Evolutionary conservation across 305 asterid species (phyloP).

Genomic region (Fraxinus sp.): DNA sequence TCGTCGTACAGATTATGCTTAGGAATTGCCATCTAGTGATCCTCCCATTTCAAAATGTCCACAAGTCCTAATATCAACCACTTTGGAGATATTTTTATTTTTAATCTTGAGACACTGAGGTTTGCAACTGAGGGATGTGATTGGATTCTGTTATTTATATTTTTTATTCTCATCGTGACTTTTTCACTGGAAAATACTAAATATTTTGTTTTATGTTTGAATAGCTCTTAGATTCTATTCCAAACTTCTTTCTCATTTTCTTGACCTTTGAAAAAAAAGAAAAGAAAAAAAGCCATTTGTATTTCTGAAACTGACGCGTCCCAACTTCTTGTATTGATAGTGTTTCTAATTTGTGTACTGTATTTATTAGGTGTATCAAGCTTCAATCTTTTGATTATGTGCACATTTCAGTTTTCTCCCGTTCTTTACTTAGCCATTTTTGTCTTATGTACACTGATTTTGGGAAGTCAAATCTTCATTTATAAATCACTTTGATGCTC

Average conservation of each 20-base stretch:
- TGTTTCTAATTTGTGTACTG: background rate
- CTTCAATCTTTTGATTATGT: background rate
- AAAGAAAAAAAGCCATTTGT: background rate
- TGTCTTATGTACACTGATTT: background rate
- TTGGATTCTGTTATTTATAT: background rate
- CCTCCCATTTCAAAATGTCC: constrained; percentile 91
- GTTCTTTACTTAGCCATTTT: background rate
- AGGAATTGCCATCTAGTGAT: constrained; percentile 63
- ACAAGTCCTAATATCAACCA: constrained; percentile 78
- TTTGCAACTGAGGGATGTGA: constrained; percentile 15
- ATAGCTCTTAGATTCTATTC: background rate
- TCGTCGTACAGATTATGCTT: constrained; percentile 46
- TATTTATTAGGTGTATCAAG: background rate
- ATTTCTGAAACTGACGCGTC: background rate
- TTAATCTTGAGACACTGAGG: constrained; percentile 83
- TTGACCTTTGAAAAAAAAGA: no score
- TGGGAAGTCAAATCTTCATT: background rate
- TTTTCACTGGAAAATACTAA: background rate
- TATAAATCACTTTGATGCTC: background rate
- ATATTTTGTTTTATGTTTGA: background rate
- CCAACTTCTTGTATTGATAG: background rate
- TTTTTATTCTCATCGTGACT: background rate
- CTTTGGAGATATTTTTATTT: constrained; percentile 83
- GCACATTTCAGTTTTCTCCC: background rate
- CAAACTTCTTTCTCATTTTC: background rate